Percentiles rank a stretch among this genome's conserved stretches.
Conservation (phyloP, 805 yeast genomes). For the Cyberlindnera maritima region DNA sequence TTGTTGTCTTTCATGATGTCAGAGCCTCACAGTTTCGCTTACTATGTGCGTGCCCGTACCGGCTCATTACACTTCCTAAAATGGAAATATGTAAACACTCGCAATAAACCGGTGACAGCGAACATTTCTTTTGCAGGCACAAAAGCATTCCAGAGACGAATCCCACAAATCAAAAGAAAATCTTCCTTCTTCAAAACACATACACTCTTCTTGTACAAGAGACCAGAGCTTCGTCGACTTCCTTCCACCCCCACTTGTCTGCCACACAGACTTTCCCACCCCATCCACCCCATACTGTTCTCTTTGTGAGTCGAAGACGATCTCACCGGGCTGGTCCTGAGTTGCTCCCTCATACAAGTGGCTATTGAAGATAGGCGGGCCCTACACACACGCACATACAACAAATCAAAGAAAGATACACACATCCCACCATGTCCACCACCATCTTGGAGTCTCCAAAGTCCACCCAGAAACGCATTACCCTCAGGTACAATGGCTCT, state of each 20-base stretch:
- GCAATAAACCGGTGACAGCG: not conserved
- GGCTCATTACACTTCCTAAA: constrained; percentile 19
- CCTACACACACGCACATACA: constrained; percentile 9
- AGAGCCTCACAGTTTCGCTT: not conserved
- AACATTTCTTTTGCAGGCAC: constrained; percentile 1
- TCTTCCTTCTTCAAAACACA: too few species aligned
- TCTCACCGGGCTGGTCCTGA: constrained; percentile 24
- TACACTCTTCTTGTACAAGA: too few species aligned
- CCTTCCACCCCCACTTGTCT: not conserved
- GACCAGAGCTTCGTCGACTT: not conserved
- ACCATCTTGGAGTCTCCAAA: constrained; percentile 21
- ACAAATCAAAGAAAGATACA: too few species aligned
- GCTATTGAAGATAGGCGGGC: constrained; percentile 17
- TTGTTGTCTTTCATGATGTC: too few species aligned
- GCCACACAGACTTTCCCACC: not conserved
- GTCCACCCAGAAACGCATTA: constrained; percentile 13
- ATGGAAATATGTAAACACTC: constrained; percentile 25
- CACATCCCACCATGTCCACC: constrained; percentile 14
- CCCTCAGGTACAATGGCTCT: constrained; percentile 15
- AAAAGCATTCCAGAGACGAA: not conserved
- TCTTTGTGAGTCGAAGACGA: not conserved
- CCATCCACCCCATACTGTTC: too few species aligned
- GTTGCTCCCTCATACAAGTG: constrained; percentile 6
- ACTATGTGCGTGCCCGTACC: constrained; percentile 5
- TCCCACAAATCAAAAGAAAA: not conserved